Conservation (phyloP, 2,329 filamentous ascomycete genomes). For the Botrytis elliptica region DNA sequence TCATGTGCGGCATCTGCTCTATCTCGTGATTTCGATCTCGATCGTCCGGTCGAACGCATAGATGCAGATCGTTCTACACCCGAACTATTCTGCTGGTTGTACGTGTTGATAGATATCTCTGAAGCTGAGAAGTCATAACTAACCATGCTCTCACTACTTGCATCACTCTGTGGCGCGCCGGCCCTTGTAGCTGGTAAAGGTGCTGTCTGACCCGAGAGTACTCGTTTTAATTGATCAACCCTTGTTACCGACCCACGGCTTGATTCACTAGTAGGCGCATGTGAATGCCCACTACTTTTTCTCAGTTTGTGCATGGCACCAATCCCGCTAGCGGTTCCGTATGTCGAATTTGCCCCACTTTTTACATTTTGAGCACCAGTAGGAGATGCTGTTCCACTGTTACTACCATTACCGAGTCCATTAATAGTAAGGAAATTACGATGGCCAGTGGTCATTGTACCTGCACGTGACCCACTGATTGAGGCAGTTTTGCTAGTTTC, state of each 20-base stretch:
- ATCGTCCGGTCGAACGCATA: slow-evolving; percentile 31
- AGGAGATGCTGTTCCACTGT: slow-evolving; percentile 45
- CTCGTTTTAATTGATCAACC: slow-evolving; percentile 63
- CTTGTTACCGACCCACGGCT: slow-evolving; percentile 55
- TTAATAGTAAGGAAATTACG: slow-evolving; percentile 60
- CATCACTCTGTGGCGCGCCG: slow-evolving; percentile 49
- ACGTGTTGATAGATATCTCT: slow-evolving; percentile 58
- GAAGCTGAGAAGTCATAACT: slow-evolving; percentile 69
- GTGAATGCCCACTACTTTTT: slow-evolving; percentile 55
- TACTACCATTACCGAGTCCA: slow-evolving; percentile 45
- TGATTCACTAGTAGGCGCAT: slow-evolving; percentile 43
- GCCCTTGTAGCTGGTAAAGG: slow-evolving; percentile 42
- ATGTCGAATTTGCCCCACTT: slow-evolving; percentile 36
- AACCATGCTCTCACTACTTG: slow-evolving; percentile 65
- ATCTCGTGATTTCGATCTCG: slow-evolving; percentile 38
- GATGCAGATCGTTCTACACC: slow-evolving; percentile 33
- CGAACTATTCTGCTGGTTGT: slow-evolving; percentile 25
- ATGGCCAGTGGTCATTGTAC: slow-evolving; percentile 49
- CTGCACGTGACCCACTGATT: slow-evolving; percentile 70
- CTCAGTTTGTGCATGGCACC: slow-evolving; percentile 47
- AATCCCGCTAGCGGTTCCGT: slow-evolving; percentile 37
- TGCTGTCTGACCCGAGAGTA: slow-evolving; percentile 52
- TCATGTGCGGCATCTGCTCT: slow-evolving; percentile 29
- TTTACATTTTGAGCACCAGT: slow-evolving; percentile 41
- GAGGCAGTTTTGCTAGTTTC: slow-evolving; percentile 71